phyloP scores from a whole-genome alignment of 345 rosid species.

The Eucalyptus fibrosa region DNA sequence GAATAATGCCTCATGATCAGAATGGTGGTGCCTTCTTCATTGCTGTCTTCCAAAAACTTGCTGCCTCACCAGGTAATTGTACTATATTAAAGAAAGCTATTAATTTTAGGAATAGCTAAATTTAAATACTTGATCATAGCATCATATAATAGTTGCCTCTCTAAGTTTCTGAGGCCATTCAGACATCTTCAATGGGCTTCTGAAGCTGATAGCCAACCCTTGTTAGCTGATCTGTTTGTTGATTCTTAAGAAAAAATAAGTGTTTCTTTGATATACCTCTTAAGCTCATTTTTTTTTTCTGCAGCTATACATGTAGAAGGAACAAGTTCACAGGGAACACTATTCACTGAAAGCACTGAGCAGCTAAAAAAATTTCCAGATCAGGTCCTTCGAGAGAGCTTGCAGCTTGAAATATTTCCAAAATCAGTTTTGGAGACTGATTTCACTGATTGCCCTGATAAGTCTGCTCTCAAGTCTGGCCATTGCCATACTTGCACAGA shows the following conservation, averaged over 20 bases:
- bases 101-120: neutral
- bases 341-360: neutral
- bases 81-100: neutral
- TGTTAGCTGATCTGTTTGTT: neutral
- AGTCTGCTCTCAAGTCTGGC: neutral
- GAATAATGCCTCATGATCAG: constrained; percentile 95
- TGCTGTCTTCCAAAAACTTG: constrained; percentile 71
- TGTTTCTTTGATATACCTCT: neutral
- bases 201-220: neutral
- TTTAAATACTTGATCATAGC: neutral
- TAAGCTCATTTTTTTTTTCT: neutral
- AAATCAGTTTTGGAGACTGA: neutral
- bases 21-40: constrained; percentile 90
- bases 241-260: neutral
- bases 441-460: neutral
- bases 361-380: neutral
- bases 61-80: constrained; percentile 52
- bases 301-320: neutral
- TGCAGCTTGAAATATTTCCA: neutral
- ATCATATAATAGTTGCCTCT: neutral
- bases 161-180: neutral
- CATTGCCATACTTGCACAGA: constrained; percentile 4
- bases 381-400: neutral
- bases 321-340: neutral
- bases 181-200: neutral